Evolutionary conservation across 73 alveolate genomes (phyloP).

Genomic region (Uronychia setigera): DNA sequence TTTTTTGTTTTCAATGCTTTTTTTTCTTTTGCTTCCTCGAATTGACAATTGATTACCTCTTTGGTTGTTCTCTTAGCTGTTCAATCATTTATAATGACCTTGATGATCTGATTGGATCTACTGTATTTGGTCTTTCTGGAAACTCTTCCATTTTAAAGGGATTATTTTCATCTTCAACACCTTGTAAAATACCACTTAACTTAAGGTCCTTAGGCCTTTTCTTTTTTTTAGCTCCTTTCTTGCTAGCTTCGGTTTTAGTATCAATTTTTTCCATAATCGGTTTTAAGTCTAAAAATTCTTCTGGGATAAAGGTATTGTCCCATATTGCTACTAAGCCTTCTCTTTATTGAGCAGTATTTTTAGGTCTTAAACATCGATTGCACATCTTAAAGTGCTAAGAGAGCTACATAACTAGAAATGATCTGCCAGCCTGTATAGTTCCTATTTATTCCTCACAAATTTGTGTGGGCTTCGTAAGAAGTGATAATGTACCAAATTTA

Average conservation of each 20-base stretch:
- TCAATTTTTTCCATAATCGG: not conserved
- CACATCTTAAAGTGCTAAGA: not conserved
- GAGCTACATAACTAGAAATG: not conserved
- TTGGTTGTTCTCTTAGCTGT: not conserved
- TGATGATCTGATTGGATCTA: too few relatives aligned
- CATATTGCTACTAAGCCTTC: not conserved
- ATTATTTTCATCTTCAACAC: not conserved
- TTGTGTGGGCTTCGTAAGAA: conserved; percentile 14
- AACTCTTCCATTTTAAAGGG: not conserved
- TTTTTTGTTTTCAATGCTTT: not conserved
- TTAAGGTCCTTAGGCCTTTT: not conserved
- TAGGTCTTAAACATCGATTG: not conserved
- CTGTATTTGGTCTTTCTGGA: not conserved
- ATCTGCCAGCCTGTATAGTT: not conserved
- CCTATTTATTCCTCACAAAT: not conserved
- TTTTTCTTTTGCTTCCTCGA: not conserved
- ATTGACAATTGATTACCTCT: not conserved
- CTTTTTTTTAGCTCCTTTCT: not conserved
- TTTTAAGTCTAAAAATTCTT: not conserved
- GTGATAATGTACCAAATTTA: conserved; percentile 82
- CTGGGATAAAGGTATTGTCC: not conserved
- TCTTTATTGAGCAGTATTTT: not conserved
- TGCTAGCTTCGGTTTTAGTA: not conserved
- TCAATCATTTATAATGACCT: not conserved
- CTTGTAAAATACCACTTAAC: not conserved